These are phyloP conservation scores for Fusarium fracticaudum DNA, from an alignment of 2,329 filamentous ascomycete genomes.

Conservation along the genomic window DNA sequence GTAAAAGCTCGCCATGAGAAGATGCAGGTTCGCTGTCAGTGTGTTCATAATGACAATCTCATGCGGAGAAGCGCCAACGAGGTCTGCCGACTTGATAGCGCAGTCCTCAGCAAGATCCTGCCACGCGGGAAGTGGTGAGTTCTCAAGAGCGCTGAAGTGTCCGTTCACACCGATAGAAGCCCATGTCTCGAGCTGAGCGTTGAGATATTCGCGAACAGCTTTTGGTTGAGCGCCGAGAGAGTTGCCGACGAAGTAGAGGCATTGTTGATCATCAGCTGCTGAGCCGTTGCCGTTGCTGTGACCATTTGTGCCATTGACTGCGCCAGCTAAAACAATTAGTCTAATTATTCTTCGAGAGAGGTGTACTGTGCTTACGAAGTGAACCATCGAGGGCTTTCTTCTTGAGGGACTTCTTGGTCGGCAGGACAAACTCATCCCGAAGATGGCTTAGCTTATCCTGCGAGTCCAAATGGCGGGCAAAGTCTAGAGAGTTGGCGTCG, in stretches of 20 bases:
- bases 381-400: slow-evolving; percentile 65
- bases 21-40: slow-evolving; percentile 81
- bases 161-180: slow-evolving; percentile 84
- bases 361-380: slow-evolving; percentile 47
- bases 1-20: slow-evolving; percentile 88
- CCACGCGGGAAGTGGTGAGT: slow-evolving; percentile 76
- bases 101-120: slow-evolving; percentile 82
- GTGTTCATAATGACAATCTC: slow-evolving; percentile 93
- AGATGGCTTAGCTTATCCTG: slow-evolving; percentile 69
- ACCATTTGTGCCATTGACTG: slow-evolving; percentile 25
- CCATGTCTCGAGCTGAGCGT: slow-evolving; percentile 84
- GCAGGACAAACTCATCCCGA: slow-evolving; percentile 79
- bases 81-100: slow-evolving; percentile 72
- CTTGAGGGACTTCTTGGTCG: slow-evolving; percentile 76
- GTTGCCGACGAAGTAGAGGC: slow-evolving; percentile 88
- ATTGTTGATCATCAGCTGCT: slow-evolving; percentile 45
- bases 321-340: slow-evolving; percentile 8
- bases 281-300: slow-evolving; percentile 32
- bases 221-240: slow-evolving; percentile 86
- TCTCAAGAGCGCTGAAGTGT: slow-evolving; percentile 76
- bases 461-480: slow-evolving; percentile 64
- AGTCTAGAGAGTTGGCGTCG: slow-evolving; percentile 58
- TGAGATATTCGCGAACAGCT: slow-evolving; percentile 70
- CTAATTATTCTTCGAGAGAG: no score
- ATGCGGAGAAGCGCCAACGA: slow-evolving; percentile 76